These are phyloP conservation scores for Sclerotinia minor DNA, from an alignment of 2,329 filamentous ascomycete species.

Conservation along the genomic window DNA sequence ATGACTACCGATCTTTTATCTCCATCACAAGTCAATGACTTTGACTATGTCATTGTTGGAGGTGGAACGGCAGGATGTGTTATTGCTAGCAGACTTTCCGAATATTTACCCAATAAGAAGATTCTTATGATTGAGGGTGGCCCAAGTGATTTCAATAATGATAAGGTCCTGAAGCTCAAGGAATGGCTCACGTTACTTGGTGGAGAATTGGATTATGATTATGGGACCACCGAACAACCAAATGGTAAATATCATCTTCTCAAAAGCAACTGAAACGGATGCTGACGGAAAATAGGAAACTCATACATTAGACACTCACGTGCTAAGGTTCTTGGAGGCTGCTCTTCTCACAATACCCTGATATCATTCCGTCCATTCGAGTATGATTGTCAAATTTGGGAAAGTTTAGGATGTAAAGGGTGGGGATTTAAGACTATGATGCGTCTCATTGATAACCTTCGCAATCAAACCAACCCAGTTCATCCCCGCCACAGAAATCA, in stretches of 20 bases:
- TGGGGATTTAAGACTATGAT: slow-evolving; percentile 88
- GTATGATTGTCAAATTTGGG: slow-evolving; percentile 85
- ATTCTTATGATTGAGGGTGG: slow-evolving; percentile 85
- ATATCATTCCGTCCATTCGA: slow-evolving; percentile 91
- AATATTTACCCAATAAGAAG: slow-evolving; percentile 80
- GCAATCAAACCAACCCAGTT: slow-evolving; percentile 88
- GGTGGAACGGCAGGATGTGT: slow-evolving; percentile 53
- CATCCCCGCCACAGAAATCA: slow-evolving; percentile 85
- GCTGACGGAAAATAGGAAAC: slow-evolving; percentile 60
- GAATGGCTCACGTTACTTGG: slow-evolving; percentile 85
- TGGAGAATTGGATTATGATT: slow-evolving; percentile 88
- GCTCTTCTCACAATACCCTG: slow-evolving; percentile 90
- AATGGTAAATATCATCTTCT: slow-evolving; percentile 69
- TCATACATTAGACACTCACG: slow-evolving; percentile 89
- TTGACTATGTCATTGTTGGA: slow-evolving; percentile 52
- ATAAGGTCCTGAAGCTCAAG: slow-evolving; percentile 81
- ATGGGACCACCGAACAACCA: slow-evolving; percentile 81
- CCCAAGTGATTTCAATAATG: slow-evolving; percentile 85
- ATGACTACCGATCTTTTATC: slow-evolving; percentile 41
- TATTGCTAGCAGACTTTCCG: slow-evolving; percentile 52
- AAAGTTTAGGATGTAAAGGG: slow-evolving; percentile 75
- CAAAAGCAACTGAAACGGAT: slow-evolving; percentile 1
- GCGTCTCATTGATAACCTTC: slow-evolving; percentile 76
- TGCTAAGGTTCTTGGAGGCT: slow-evolving; percentile 88
- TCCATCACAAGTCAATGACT: slow-evolving; percentile 41